Base-by-base conservation (phyloP, 108 stramenopile species). In the Nannochloropsis granulata region DNA sequence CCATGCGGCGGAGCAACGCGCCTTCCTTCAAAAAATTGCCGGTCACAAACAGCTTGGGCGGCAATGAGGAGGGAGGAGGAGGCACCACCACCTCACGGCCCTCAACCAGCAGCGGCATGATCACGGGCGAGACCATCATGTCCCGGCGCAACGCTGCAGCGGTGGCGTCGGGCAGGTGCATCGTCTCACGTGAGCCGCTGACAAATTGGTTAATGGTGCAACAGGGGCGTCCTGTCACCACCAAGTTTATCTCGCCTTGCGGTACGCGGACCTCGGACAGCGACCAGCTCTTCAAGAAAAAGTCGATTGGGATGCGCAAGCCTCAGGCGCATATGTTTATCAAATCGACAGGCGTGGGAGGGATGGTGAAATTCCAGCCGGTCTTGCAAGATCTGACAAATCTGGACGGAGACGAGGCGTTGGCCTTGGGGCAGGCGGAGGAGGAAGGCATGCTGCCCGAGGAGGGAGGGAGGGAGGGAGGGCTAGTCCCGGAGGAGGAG, bases 371-470 rank as follows among this genome's bases (percentile, higher is more conserved):
- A 10, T 71, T 71, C n/a, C 56, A 71, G 11, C 56, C 56, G 16
- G 56, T 71, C 16, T 71, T 71, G 56, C 56, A 71, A 71, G 56
- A 71, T 71, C 16, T 71, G 56, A 71, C 56, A 0, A 71, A 71
- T 71, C 10, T 71, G 56, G 56, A 71, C 84, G 82, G 21, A n/a
- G 43, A 84, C 8, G 85, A 84, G 81, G 84, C 85, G 16, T 79
- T 86, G 43, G 78, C 25, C 21, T 82, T 86, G 2, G 81, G 44
- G 19, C 81, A 87, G 34, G 85, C 78, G 23, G 87, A 87, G 43
- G 83, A 43, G 45, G 84, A 80, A 10, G 84, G 81, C 14, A 83
- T 83, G 42, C 43, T 80, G 16, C 81, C 42, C 43, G 79, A 83
- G 13, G 81, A 81, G 42, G 86, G 56, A 16, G 84, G 13, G 3